Conservation (phyloP, 1,139 yeast genomes). For the Suhomyces atakaporum region DNA sequence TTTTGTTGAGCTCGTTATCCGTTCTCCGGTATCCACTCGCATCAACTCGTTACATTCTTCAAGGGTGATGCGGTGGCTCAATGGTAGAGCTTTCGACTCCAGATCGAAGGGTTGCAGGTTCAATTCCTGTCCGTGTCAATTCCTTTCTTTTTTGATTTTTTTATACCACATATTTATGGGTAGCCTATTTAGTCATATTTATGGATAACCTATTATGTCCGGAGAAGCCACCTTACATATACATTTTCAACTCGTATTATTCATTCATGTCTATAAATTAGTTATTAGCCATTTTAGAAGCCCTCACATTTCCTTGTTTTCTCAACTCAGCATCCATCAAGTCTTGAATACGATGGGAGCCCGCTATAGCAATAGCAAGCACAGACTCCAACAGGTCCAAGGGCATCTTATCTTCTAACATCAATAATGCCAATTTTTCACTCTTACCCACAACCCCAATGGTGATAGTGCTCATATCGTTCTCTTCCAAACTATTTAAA, state of each 20-base stretch:
- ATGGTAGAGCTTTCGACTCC: constrained; percentile 93
- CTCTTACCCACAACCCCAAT: constrained; percentile 82
- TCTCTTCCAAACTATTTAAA: constrained; percentile 78
- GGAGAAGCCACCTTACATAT: too few relatives aligned
- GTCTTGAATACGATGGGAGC: constrained; percentile 78
- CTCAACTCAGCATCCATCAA: constrained; percentile 86
- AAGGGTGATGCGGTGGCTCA: constrained; percentile 71
- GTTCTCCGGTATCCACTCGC: too few relatives aligned
- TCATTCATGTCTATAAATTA: constrained; percentile 9
- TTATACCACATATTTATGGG: neutral
- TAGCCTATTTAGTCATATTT: neutral
- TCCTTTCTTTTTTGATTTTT: constrained; percentile 12
- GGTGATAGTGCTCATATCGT: constrained; percentile 77
- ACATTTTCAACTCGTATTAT: neutral
- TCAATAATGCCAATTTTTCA: constrained; percentile 75
- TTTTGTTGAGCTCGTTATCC: too few relatives aligned
- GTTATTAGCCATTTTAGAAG: constrained; percentile 25
- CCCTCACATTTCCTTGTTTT: constrained; percentile 58
- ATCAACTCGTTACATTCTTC: too few relatives aligned
- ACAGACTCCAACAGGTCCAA: constrained; percentile 76
- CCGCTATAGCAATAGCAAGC: constrained; percentile 86
- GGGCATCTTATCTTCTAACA: constrained; percentile 82
- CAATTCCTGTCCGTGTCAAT: constrained; percentile 27
- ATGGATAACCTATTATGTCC: neutral
- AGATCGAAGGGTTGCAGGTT: constrained; percentile 59